Percentiles rank a stretch among this genome's conserved stretches.
These are phyloP conservation scores for Cudoniella acicularis DNA, from an alignment of 495 filamentous ascomycete genomes.

Conservation along the genomic window DNA sequence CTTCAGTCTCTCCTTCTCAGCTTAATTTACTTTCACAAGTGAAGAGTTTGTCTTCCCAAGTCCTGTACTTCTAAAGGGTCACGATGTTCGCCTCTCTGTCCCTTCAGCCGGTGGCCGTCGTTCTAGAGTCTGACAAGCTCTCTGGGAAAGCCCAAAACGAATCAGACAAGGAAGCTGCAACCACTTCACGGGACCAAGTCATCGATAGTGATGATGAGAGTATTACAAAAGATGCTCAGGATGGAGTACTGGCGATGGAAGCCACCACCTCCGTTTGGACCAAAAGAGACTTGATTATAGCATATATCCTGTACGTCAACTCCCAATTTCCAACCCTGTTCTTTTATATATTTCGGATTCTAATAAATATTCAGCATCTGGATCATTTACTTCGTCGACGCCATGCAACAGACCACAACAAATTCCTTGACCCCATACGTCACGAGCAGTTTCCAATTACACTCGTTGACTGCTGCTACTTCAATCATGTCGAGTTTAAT, in stretches of 20 bases:
- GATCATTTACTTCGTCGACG: slow-evolving; percentile 36
- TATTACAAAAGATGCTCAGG: slow-evolving; percentile 4
- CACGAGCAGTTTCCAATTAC: slow-evolving; percentile 29
- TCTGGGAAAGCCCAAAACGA: background rate
- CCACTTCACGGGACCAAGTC: background rate
- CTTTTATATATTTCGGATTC: background rate
- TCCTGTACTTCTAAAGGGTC: too few relatives aligned
- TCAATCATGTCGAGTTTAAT: slow-evolving; percentile 43
- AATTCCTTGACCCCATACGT: slow-evolving; percentile 33
- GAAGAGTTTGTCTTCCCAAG: too few relatives aligned
- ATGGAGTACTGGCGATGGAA: slow-evolving; percentile 41
- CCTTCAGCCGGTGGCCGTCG: background rate
- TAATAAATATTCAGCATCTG: slow-evolving; percentile 30
- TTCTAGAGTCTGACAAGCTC: background rate
- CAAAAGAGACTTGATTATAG: slow-evolving; percentile 35
- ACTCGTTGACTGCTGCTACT: slow-evolving; percentile 34
- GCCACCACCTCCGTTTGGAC: slow-evolving; percentile 44
- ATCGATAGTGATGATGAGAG: background rate
- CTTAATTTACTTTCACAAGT: too few relatives aligned
- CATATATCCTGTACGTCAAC: slow-evolving; percentile 38
- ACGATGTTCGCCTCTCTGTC: background rate
- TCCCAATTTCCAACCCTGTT: background rate
- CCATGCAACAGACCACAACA: slow-evolving; percentile 29
- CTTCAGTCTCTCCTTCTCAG: too few relatives aligned
- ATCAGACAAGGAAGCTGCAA: background rate